A percentile compares a stretch with the other conserved stretches of the same genome.
These are phyloP conservation scores for Blastobotrys persicus DNA, from an alignment of 1,139 yeast species.

Conservation along the genomic window DNA sequence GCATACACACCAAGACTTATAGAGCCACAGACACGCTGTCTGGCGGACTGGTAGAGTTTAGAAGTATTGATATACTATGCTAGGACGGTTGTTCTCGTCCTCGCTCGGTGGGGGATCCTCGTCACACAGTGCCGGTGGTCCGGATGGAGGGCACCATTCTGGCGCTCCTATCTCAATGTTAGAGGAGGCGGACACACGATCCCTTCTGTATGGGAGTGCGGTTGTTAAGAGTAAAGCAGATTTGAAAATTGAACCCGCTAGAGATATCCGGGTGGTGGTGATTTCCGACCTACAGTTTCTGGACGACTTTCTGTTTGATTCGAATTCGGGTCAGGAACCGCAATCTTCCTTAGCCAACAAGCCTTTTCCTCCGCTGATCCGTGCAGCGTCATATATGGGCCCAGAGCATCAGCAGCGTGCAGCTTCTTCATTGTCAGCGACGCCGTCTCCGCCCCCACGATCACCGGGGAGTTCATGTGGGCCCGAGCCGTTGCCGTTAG, in stretches of 20 bases:
- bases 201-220: slow-evolving; percentile 28
- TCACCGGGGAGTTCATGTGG: slow-evolving; percentile 5
- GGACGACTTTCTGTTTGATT: slow-evolving; percentile 29
- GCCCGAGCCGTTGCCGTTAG: slow-evolving; percentile 20
- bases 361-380: background rate
- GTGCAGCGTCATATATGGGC: background rate
- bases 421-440: slow-evolving; percentile 7
- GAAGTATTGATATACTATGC: background rate
- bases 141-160: background rate
- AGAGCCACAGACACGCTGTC: background rate
- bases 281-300: slow-evolving; percentile 25
- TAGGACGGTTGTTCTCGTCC: slow-evolving; percentile 9
- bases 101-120: slow-evolving; percentile 1
- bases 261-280: slow-evolving; percentile 30
- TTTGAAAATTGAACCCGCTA: slow-evolving; percentile 18
- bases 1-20: background rate
- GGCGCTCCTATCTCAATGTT: slow-evolving; percentile 27
- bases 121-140: background rate
- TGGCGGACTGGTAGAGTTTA: background rate
- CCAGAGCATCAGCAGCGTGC: background rate
- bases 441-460: slow-evolving; percentile 9
- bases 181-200: slow-evolving; percentile 33
- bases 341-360: slow-evolving; percentile 5
- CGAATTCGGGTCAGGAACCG: slow-evolving; percentile 13
- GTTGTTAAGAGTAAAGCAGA: slow-evolving; percentile 14